phyloP scores from a whole-genome alignment of 2,329 filamentous ascomycete species.

The Fusarium mangiferae region DNA sequence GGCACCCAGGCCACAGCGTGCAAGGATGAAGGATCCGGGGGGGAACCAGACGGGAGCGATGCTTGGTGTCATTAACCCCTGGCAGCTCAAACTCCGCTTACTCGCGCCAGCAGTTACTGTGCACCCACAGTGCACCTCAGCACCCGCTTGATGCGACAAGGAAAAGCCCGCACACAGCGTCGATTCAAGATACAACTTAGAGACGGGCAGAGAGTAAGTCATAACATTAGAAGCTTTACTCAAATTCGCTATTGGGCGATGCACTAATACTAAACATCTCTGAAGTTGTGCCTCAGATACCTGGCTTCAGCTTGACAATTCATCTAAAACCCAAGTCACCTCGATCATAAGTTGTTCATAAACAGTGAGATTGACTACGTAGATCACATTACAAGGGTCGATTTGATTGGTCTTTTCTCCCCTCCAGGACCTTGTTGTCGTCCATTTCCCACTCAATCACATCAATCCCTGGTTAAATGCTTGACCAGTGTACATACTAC shows the following conservation, averaged over 20 bases:
- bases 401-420: conserved; percentile 5
- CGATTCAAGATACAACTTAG: conserved; percentile 19
- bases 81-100: conserved; percentile 35
- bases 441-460: conserved; percentile 6
- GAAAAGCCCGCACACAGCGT: conserved; percentile 29
- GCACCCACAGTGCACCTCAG: conserved; percentile 24
- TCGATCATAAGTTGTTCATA: not conserved
- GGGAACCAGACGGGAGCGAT: conserved; percentile 40
- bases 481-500: not conserved
- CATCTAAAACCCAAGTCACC: not conserved
- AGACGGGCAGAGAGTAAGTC: conserved; percentile 16
- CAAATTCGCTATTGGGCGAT: not conserved
- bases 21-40: conserved; percentile 32
- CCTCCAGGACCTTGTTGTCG: not conserved
- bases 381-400: conserved; percentile 31
- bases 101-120: conserved; percentile 39
- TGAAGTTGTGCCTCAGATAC: not conserved
- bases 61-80: conserved; percentile 39
- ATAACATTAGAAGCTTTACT: not conserved
- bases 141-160: conserved; percentile 34
- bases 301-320: not conserved
- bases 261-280: not conserved
- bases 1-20: conserved; percentile 23
- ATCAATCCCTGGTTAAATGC: conserved; percentile 2
- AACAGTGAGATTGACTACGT: conserved; percentile 14